These are phyloP conservation scores for Cordyceps militaris DNA, from an alignment of 2,329 filamentous ascomycete genomes.

Conservation along the genomic window DNA sequence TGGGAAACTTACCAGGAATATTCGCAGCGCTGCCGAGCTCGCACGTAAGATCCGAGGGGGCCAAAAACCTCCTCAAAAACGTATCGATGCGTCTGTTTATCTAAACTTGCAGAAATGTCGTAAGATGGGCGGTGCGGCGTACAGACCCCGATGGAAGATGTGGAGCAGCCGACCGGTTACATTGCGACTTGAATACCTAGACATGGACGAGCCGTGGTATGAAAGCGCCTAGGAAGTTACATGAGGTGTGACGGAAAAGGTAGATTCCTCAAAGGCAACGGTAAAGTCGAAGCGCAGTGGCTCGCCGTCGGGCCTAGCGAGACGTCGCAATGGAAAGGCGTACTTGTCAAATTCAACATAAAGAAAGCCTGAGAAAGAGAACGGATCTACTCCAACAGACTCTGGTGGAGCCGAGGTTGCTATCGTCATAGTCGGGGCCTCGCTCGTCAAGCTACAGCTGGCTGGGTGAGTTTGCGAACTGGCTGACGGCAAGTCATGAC, in stretches of 20 bases:
- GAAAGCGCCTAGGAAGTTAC: neutral
- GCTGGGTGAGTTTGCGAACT: no score
- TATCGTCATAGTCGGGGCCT: no score
- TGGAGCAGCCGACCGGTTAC: neutral
- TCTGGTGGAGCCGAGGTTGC: no score
- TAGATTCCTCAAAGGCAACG: slow-evolving; percentile 6
- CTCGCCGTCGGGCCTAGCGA: neutral
- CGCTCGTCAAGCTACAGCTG: no score
- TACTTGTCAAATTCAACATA: neutral
- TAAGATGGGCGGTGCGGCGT: no score
- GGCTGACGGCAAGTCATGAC: no score
- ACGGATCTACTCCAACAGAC: neutral
- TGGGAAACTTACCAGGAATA: no score
- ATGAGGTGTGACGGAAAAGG: neutral
- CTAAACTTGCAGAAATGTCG: no score
- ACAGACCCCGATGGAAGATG: neutral
- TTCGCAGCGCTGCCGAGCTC: no score
- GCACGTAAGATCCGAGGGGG: no score
- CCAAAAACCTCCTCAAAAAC: no score
- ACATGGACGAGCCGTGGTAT: slow-evolving; percentile 1
- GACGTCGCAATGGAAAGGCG: neutral
- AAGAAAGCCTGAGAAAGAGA: neutral
- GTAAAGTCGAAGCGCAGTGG: slow-evolving; percentile 7
- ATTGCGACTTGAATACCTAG: neutral
- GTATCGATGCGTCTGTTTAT: no score